phyloP scores from a whole-genome alignment of 129 eudicot species.

The carrot (Daucus carota) region DH1_v3.0 NC_030381.2:7385501-7386000 shows the following conservation, averaged over 20 bases:
- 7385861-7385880: background rate
- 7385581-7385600: background rate
- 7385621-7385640: background rate
- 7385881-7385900: background rate
- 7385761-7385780: slow-evolving; percentile 71
- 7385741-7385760: slow-evolving; percentile 99
- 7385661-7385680: slow-evolving; percentile 9
- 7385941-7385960: background rate
- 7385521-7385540: too few relatives aligned
- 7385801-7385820: background rate
- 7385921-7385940: background rate
- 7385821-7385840: background rate
- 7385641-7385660: slow-evolving; percentile 9
- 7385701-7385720: slow-evolving; percentile 95
- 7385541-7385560: background rate
- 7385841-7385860: background rate
- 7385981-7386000: background rate
- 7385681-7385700: slow-evolving; percentile 86
- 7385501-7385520: slow-evolving; percentile 8
- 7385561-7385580: background rate
- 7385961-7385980: background rate
- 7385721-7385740: slow-evolving; percentile 96
- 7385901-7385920: background rate
- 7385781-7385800: slow-evolving; percentile 66
- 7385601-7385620: background rate